Percentiles rank a stretch among this genome's conserved stretches.
phyloP scores from a whole-genome alignment of 805 yeast genomes.

The Danielia oregonensis region DNA sequence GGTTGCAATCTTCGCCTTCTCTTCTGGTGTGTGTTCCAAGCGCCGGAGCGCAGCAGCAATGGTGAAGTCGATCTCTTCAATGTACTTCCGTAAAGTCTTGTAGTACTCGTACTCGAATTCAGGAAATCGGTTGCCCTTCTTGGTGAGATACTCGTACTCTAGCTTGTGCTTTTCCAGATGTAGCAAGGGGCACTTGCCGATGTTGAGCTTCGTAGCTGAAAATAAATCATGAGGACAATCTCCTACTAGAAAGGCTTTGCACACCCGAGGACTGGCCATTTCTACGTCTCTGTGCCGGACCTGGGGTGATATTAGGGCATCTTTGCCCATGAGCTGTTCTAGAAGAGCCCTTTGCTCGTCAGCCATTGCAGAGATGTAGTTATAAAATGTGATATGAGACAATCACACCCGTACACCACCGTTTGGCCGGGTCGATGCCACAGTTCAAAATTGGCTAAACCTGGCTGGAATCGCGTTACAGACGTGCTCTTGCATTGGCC shows the following conservation, averaged over 20 bases:
- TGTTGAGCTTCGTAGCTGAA: slow-evolving; percentile 73
- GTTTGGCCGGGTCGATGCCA: neutral
- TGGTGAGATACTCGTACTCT: slow-evolving; percentile 56
- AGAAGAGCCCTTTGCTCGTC: slow-evolving; percentile 73
- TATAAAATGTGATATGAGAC: neutral
- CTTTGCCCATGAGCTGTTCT: slow-evolving; percentile 79
- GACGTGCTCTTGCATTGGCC: too few relatives aligned
- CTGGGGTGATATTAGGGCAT: slow-evolving; percentile 36
- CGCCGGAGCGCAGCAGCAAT: slow-evolving; percentile 60
- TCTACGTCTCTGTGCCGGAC: slow-evolving; percentile 36
- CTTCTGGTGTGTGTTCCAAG: slow-evolving; percentile 73
- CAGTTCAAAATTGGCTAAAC: neutral
- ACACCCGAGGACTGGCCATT: slow-evolving; percentile 49
- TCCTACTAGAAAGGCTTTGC: slow-evolving; percentile 81
- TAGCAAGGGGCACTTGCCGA: slow-evolving; percentile 74
- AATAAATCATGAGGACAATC: slow-evolving; percentile 84
- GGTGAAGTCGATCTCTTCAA: slow-evolving; percentile 64
- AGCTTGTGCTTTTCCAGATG: slow-evolving; percentile 74
- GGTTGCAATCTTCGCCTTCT: slow-evolving; percentile 52
- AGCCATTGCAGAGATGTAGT: slow-evolving; percentile 33
- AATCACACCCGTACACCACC: slow-evolving; percentile 1
- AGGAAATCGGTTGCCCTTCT: slow-evolving; percentile 43
- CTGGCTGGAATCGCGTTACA: neutral
- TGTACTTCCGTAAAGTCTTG: slow-evolving; percentile 49
- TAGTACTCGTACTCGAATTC: slow-evolving; percentile 49